Evolutionary conservation across 2,329 filamentous ascomycete species (phyloP).

Genomic region (Neoscytalidium dimidiatum): DNA sequence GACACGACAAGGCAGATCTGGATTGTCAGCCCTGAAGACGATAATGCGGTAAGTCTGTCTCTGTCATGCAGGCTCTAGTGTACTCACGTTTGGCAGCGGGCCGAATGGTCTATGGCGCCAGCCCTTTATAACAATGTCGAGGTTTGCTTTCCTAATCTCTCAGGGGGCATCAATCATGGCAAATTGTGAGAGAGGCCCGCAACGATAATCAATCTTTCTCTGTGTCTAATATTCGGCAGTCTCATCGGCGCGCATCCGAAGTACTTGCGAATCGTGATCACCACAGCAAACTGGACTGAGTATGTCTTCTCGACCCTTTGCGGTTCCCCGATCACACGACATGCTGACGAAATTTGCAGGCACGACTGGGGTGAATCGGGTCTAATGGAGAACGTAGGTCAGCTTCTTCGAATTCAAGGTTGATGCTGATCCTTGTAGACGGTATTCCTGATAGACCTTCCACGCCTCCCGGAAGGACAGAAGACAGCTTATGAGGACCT

Average conservation of each 20-base stretch:
- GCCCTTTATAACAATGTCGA: constrained; percentile 56
- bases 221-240: neutral
- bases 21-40: constrained; percentile 61
- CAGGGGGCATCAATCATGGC: constrained; percentile 81
- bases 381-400: constrained; percentile 76
- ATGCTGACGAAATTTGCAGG: neutral
- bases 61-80: neutral
- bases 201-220: neutral
- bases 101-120: constrained; percentile 23
- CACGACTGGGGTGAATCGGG: constrained; percentile 80
- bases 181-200: constrained; percentile 58
- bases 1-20: constrained; percentile 52
- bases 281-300: constrained; percentile 80
- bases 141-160: constrained; percentile 81
- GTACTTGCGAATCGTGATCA: constrained; percentile 78
- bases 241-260: constrained; percentile 79
- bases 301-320: constrained; percentile 50
- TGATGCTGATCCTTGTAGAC: constrained; percentile 42
- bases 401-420: neutral
- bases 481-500: constrained; percentile 32
- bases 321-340: neutral
- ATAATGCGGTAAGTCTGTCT: constrained; percentile 27
- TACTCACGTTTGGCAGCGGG: neutral
- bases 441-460: constrained; percentile 91
- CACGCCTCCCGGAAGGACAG: constrained; percentile 49